Percentiles rank a stretch among this genome's conserved stretches.
phyloP scores from a whole-genome alignment of 306 rosid genomes.

The Cotoneaster glaucophyllus region DNA sequence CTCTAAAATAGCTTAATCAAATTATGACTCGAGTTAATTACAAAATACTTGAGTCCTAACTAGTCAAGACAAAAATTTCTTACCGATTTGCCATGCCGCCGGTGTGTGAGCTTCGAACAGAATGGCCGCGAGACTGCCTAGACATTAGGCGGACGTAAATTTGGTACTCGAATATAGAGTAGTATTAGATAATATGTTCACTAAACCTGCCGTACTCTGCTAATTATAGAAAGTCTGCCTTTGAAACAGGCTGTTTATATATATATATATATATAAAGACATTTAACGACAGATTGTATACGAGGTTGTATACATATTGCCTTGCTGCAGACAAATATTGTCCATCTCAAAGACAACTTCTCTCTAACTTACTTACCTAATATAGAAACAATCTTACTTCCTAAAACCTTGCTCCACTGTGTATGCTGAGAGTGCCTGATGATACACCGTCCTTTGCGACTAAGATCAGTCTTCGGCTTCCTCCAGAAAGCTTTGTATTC shows the following conservation, averaged over 20 bases:
- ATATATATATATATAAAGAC: conserved; percentile 3
- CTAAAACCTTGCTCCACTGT: conserved; percentile 30
- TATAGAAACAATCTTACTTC: conserved; percentile 21
- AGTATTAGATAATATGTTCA: neutral
- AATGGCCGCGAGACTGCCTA: neutral
- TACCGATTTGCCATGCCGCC: too few relatives aligned
- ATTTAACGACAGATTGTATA: neutral
- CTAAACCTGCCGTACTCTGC: neutral
- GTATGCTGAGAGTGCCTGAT: conserved; percentile 18
- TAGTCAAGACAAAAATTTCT: too few relatives aligned
- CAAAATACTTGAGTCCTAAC: too few relatives aligned
- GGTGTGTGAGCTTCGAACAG: neutral
- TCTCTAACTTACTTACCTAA: conserved; percentile 3
- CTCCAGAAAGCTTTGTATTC: conserved; percentile 2
- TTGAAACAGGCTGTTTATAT: neutral
- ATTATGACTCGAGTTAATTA: too few relatives aligned
- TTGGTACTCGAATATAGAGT: neutral
- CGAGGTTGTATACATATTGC: conserved; percentile 1
- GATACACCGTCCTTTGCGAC: conserved; percentile 20
- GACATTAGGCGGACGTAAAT: neutral
- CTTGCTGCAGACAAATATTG: conserved; percentile 1
- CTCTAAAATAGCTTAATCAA: too few relatives aligned
- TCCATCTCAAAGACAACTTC: conserved; percentile 15
- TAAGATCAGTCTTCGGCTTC: conserved; percentile 20
- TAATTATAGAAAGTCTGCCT: conserved; percentile 7